Evolutionary conservation across 2,329 filamentous ascomycete species (phyloP), one percentile per base, ranked within the genome.

Genomic region (Sclerotinia minor): DNA sequence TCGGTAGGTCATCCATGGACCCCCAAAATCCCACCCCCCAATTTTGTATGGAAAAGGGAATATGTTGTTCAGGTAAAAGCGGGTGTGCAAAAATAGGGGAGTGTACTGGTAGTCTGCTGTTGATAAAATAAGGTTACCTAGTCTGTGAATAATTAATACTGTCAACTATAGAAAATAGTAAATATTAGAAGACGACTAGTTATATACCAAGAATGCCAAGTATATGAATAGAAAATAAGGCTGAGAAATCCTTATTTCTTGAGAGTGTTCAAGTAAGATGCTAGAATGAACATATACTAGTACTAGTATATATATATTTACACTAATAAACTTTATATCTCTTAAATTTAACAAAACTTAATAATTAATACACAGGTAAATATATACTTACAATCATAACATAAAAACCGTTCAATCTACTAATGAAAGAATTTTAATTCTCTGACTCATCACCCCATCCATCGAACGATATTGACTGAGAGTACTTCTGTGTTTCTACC

Each of bases 1-100:
- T 41, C 38, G 8, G 38, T 41, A 13, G 38, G 11, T 41, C 58
- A 61, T 61, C 58, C 21, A 7, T 61, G 15, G 58, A 49, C 58
- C 44, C 58, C 44, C 44, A 15, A 49, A 41, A 21, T 61, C 58
- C 24, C 19, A 41, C 15, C 19, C 19, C 24, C 26, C 44, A 21
- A 61, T 21, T 29, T 13, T 29, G 41, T 29, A 49, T 35, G 24
- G 19, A 52, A 26, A 41, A 17, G 38, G 13, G 13, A 41, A 41
- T 41, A 17, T 49, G 19, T 49, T 9, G 47, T 11, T 21, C 21
- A 50, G 47, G 47, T 11, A 50, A 24, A 52, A 24, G 49, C 49
- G 49, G 49, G 29, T 26, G 49, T 15, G 24, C 15, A 24, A 26
- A 50, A 26, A 52, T 52, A 52, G 24, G 49, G n/a, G 49, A 52